phyloP scores from a whole-genome alignment of 345 rosid genomes.

The Citrus trifoliata region DNA sequence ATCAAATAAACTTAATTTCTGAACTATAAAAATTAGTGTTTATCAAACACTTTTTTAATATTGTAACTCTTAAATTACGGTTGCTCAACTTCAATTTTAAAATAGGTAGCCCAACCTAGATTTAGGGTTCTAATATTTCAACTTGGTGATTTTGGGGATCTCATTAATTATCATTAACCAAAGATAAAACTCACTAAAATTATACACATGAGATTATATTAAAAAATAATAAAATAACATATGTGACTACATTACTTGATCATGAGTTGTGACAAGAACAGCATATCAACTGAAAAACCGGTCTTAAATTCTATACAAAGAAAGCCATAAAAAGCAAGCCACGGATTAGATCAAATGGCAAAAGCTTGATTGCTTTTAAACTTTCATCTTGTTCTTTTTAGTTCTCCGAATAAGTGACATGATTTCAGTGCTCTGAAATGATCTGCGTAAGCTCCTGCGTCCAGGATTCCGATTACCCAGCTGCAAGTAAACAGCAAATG shows the following conservation, averaged over 20 bases:
- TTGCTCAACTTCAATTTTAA: no score
- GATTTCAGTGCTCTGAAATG: conserved; percentile 16
- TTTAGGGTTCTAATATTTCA: no score
- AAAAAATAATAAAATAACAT: no score
- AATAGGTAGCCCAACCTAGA: no score
- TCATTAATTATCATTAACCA: no score
- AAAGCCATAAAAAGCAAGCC: background rate
- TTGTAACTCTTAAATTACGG: no score
- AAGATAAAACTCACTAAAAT: no score
- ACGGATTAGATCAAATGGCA: background rate
- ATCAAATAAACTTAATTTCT: no score
- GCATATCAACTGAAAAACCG: background rate
- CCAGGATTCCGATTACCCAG: conserved; percentile 17
- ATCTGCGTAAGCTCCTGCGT: conserved; percentile 14
- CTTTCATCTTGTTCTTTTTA: conserved; percentile 12
- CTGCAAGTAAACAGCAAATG: conserved; percentile 9
- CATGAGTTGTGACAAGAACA: background rate
- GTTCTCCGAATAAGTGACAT: conserved; percentile 32
- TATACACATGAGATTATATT: no score
- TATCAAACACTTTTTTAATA: no score
- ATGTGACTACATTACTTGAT: background rate
- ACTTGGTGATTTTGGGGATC: no score
- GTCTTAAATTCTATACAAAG: background rate
- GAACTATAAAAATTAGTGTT: no score
- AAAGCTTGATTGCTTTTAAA: background rate